phyloP scores from a whole-genome alignment of 345 rosid genomes.

The Salix dunnii region DNA sequence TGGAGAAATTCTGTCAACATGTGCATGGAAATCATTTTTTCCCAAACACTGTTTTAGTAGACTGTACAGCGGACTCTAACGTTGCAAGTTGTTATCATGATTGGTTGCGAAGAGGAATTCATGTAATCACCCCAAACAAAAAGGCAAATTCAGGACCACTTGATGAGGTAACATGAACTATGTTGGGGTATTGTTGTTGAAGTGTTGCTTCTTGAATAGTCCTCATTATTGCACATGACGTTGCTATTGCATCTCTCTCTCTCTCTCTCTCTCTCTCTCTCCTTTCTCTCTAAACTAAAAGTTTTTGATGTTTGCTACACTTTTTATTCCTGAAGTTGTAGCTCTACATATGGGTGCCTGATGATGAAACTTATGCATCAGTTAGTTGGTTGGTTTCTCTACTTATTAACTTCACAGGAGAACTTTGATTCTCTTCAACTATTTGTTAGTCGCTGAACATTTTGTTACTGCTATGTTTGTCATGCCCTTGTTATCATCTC shows the following conservation, averaged over 20 bases:
- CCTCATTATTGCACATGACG: not conserved
- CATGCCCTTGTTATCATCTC: not conserved
- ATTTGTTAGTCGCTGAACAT: not conserved
- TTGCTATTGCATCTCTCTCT: not conserved
- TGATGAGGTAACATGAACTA: constrained; percentile 54
- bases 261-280: not conserved
- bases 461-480: not conserved
- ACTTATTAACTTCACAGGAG: not conserved
- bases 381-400: not conserved
- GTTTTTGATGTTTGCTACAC: not conserved
- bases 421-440: not conserved
- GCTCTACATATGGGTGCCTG: not conserved
- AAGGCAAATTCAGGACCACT: constrained; percentile 99
- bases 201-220: not conserved
- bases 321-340: not conserved
- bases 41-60: constrained; percentile 94
- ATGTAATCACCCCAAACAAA: constrained; percentile 94
- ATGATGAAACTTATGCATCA: not conserved
- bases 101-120: constrained; percentile 93
- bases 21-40: constrained; percentile 88
- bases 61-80: constrained; percentile 90
- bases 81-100: constrained; percentile 72
- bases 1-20: constrained; percentile 73
- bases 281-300: not conserved
- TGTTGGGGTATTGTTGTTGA: not conserved